A percentile compares a stretch with the other conserved stretches of the same genome.
These are phyloP conservation scores for Limnanthes douglasii DNA, from an alignment of 345 rosid species.

Conservation along the genomic window DNA sequence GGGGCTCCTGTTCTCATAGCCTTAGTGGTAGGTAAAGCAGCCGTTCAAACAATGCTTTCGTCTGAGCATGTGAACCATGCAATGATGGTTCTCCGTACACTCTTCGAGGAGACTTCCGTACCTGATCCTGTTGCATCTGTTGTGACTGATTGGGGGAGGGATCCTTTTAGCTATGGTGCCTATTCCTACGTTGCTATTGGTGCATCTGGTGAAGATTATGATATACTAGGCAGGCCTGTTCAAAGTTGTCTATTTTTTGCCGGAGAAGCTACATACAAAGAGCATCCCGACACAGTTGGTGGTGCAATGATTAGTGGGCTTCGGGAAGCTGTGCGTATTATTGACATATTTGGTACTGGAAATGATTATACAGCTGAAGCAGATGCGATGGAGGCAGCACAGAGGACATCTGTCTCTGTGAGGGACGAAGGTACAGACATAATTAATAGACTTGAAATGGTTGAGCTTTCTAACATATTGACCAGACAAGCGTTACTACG, in stretches of 20 bases:
- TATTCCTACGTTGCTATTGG: conserved; percentile 98
- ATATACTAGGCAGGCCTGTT: conserved; percentile 84
- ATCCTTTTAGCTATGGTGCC: conserved; percentile 97
- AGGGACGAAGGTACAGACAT: conserved; percentile 96
- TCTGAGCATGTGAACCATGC: conserved; percentile 86
- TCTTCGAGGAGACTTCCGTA: conserved; percentile 76
- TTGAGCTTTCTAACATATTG: conserved; percentile 75
- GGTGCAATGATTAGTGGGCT: conserved; percentile 99
- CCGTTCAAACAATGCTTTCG: conserved; percentile 47
- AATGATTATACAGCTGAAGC: conserved; percentile 83
- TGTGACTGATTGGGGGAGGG: conserved; percentile 99
- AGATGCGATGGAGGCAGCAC: conserved; percentile 76
- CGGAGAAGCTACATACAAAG: conserved; percentile 99
- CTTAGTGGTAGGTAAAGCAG: conserved; percentile 94
- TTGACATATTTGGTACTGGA: conserved; percentile 79
- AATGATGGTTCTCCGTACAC: conserved; percentile 76
- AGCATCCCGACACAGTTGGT: conserved; percentile 99
- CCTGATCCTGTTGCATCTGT: conserved; percentile 96
- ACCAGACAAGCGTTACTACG: conserved; percentile 68
- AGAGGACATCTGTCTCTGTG: conserved; percentile 66
- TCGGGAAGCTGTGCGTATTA: conserved; percentile 93
- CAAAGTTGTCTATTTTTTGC: conserved; percentile 92
- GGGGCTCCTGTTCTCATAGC: conserved; percentile 99
- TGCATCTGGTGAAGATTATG: conserved; percentile 99
- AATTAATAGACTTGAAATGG: conserved; percentile 77